phyloP scores from a whole-genome alignment of 2,329 filamentous ascomycete species.

The Paraphoma sp. region DNA sequence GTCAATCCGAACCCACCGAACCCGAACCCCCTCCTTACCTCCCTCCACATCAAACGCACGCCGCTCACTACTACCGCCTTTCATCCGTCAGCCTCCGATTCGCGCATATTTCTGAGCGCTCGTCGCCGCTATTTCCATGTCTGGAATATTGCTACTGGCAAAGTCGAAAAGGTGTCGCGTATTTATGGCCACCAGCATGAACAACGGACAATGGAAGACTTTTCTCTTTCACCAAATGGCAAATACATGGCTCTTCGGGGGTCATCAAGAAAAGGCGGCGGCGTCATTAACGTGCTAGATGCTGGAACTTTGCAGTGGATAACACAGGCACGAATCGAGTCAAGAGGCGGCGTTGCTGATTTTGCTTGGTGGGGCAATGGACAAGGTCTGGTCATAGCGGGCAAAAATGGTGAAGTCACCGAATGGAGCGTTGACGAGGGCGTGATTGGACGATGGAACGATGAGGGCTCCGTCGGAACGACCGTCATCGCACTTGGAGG shows the following conservation, averaged over 20 bases:
- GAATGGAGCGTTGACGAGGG: constrained; percentile 80
- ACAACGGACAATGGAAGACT: constrained; percentile 88
- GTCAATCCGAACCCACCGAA: constrained; percentile 76
- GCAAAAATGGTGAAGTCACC: constrained; percentile 86
- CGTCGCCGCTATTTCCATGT: constrained; percentile 91
- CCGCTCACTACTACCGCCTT: constrained; percentile 88
- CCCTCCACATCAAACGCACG: constrained; percentile 82
- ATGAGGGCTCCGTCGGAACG: constrained; percentile 86
- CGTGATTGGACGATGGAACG: constrained; percentile 83
- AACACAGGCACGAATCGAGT: constrained; percentile 80
- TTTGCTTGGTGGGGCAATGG: constrained; percentile 93
- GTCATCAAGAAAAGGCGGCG: constrained; percentile 82
- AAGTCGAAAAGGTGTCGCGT: constrained; percentile 80
- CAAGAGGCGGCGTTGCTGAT: constrained; percentile 82
- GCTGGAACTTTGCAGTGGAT: constrained; percentile 86
- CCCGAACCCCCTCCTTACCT: constrained; percentile 88
- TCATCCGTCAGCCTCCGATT: constrained; percentile 69
- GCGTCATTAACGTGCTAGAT: constrained; percentile 84
- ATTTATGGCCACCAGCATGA: constrained; percentile 78
- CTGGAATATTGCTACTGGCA: constrained; percentile 85
- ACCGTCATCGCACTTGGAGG: constrained; percentile 84
- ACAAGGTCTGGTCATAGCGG: constrained; percentile 79
- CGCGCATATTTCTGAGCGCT: constrained; percentile 86
- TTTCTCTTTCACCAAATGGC: constrained; percentile 86
- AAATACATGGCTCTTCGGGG: constrained; percentile 84